Base-by-base conservation (phyloP, 805 yeast species). In the Wickerhamiella spandovensis region DNA sequence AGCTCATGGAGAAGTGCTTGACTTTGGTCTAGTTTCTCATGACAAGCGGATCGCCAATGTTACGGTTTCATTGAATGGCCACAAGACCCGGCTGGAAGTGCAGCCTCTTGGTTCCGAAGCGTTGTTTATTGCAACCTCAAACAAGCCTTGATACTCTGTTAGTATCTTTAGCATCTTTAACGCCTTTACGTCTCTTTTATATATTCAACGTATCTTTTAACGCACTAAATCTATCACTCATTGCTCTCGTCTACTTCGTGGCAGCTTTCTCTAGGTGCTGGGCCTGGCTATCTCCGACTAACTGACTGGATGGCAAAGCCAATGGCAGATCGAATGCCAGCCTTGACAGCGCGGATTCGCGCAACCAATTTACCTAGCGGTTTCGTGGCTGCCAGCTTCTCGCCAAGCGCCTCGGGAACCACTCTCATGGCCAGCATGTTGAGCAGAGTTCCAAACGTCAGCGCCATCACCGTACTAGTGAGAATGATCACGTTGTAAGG, bases 401-500 rank as follows among this genome's bases (percentile, higher is more conserved):
- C 50, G 39, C 45, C 61, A 55, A 23, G 58, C 52, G 39, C 84
- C 89, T 52, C 87, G 0, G 90, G 77, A 0, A 88, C 80, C 10
- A 84, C 76, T 59, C 78, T 73, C 60, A 88, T 85, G 7, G 81
- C 79, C 44, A 92, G 62, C 48, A 88, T 68, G 60, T 90, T 89
- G 69, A 81, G 88, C 1, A 89, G 61, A 0, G 90, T 78, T 8
- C 97, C 97, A 68, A 89, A 90, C 0, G 90, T 81, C 51, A 92
- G 69, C 0, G 97, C 87, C 86, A 92, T 83, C 6, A 88, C 82
- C 0, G 98, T 92, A 7, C 95, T 85, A 0, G 97, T 85, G 54
- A 92, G 71, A 44, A 92, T 92, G 53, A 92, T 90, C 42, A 92
- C 98, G 60, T 92, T 92, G 64, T 92, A 92, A 0, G 98, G 98